Conservation (phyloP, 139 green algal genomes). For the Mesotaenium endlicherianum region DNA sequence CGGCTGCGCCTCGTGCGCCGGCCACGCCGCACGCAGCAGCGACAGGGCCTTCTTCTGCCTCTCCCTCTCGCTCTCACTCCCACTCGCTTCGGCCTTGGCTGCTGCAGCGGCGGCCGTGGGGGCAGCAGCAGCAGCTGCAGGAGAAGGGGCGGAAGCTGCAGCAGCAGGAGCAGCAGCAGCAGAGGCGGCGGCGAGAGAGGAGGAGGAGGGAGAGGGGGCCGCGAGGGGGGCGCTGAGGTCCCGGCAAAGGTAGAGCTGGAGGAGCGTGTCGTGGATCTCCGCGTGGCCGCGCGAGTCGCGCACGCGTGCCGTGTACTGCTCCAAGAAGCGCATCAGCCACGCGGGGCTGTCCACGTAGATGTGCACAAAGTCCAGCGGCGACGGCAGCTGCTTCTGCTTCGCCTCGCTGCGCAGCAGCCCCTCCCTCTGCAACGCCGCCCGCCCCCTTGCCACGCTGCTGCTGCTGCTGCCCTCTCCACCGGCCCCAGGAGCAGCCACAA, state of each 20-base stretch:
- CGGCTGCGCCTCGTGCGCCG: conserved; percentile 55
- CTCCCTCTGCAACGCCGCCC: neutral
- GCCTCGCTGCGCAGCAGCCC: neutral
- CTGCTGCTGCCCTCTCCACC: neutral
- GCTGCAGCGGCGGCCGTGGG: no score
- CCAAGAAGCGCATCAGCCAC: conserved; percentile 35
- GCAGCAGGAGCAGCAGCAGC: neutral
- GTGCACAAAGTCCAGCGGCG: conserved; percentile 60
- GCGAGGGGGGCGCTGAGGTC: neutral
- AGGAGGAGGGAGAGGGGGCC: no score
- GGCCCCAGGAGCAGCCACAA: neutral
- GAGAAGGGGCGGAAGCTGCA: no score
- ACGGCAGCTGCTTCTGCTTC: conserved; percentile 51
- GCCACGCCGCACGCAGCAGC: conserved; percentile 82
- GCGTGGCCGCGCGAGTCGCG: neutral
- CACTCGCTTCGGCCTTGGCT: neutral
- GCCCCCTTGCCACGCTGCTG: neutral
- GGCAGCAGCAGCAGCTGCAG: no score
- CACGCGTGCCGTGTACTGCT: conserved; percentile 1
- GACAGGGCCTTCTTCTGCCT: conserved; percentile 68
- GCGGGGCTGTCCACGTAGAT: conserved; percentile 42
- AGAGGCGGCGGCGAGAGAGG: neutral
- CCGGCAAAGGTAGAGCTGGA: conserved; percentile 45
- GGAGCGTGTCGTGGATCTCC: conserved; percentile 38
- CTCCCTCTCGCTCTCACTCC: conserved; percentile 8